Conservation (phyloP, 2,329 filamentous ascomycete genomes). For the Fusarium nematophilum region DNA sequence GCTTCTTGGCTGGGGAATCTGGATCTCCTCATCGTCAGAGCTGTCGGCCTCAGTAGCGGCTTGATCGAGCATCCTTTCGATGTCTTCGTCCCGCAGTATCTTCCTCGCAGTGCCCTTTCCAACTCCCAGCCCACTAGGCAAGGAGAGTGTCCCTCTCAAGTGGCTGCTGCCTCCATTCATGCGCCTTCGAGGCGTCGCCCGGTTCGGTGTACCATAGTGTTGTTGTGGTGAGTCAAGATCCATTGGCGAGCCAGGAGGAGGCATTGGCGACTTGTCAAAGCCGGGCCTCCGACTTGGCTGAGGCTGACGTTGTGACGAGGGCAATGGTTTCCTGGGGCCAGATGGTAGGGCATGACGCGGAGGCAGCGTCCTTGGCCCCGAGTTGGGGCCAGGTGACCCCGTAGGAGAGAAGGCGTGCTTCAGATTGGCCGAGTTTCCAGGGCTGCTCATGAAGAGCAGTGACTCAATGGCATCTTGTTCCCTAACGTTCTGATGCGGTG, state of each 20-base stretch:
- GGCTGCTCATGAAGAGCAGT: conserved; percentile 83
- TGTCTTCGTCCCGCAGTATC: conserved; percentile 65
- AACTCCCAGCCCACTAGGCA: conserved; percentile 61
- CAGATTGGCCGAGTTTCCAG: conserved; percentile 75
- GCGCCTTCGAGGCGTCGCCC: conserved; percentile 57
- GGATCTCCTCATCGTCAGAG: conserved; percentile 69
- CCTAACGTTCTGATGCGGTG: conserved; percentile 71
- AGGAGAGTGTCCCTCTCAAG: conserved; percentile 56
- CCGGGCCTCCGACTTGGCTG: conserved; percentile 58
- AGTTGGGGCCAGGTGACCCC: conserved; percentile 49
- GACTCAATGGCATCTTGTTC: conserved; percentile 87
- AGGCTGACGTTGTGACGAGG: conserved; percentile 58
- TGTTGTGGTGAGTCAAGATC: conserved; percentile 55
- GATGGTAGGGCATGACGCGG: conserved; percentile 56
- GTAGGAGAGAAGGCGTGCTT: conserved; percentile 64
- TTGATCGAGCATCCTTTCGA: conserved; percentile 68
- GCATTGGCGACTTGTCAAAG: conserved; percentile 60
- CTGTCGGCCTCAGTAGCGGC: conserved; percentile 63
- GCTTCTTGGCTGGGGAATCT: conserved; percentile 54
- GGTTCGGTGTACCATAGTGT: conserved; percentile 39
- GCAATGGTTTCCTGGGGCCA: conserved; percentile 64
- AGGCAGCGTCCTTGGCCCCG: conserved; percentile 27
- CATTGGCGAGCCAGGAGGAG: conserved; percentile 57
- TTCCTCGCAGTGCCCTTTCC: conserved; percentile 52
- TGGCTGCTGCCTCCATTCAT: conserved; percentile 54